A percentile compares a stretch with the other conserved stretches of the same genome.
phyloP scores from a whole-genome alignment of 2,329 filamentous ascomycete species.

The Chaetomium strumarium region DNA sequence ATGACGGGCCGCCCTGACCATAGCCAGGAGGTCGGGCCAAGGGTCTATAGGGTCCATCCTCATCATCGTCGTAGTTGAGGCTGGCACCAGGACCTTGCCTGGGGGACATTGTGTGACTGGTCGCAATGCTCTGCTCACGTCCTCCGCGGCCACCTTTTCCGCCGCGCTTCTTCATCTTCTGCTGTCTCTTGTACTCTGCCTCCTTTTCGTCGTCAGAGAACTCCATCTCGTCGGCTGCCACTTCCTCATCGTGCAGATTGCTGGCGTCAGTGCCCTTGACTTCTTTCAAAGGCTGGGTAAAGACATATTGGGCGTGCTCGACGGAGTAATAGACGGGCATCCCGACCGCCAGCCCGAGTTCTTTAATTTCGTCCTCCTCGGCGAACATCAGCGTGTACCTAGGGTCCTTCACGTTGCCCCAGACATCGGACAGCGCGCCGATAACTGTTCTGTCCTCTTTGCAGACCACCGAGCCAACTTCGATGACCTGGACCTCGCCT shows the following conservation, averaged over 20 bases:
- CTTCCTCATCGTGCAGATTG: conserved; percentile 91
- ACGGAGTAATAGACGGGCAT: conserved; percentile 74
- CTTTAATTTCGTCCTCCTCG: conserved; percentile 60
- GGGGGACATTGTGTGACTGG: background rate
- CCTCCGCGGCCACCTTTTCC: conserved; percentile 39
- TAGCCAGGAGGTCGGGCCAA: conserved; percentile 63
- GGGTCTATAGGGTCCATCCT: conserved; percentile 66
- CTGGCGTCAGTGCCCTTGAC: conserved; percentile 89
- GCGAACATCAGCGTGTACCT: conserved; percentile 78
- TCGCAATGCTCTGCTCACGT: conserved; percentile 6
- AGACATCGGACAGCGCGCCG: conserved; percentile 75
- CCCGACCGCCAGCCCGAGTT: conserved; percentile 61
- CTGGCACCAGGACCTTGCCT: conserved; percentile 27
- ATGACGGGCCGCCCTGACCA: conserved; percentile 40
- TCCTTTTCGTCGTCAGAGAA: conserved; percentile 97
- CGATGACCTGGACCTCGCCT: conserved; percentile 79
- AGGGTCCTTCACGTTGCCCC: conserved; percentile 80
- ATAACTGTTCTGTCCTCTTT: conserved; percentile 68
- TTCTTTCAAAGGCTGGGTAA: conserved; percentile 73
- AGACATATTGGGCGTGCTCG: conserved; percentile 73
- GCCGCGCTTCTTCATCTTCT: conserved; percentile 59
- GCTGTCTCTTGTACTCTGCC: conserved; percentile 66
- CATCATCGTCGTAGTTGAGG: conserved; percentile 63
- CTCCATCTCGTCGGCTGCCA: conserved; percentile 78
- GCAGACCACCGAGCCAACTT: conserved; percentile 78